A percentile compares a stretch with the other conserved stretches of the same genome.
Conservation (phyloP, 75 land plant genomes). For the Picea glauca region DNA sequence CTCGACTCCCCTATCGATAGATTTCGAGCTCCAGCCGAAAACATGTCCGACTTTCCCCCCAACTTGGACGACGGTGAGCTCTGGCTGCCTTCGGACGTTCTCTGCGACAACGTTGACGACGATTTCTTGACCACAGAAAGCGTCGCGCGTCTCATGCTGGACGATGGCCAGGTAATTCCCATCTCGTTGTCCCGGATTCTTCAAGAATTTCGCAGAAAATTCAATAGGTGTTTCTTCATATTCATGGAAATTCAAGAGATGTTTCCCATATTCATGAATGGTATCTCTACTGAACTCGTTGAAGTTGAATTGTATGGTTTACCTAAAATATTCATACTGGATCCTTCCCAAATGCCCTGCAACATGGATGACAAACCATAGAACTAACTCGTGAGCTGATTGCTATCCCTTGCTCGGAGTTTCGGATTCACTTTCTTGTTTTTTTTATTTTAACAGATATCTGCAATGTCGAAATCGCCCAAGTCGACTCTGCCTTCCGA, state of each 20-base stretch:
- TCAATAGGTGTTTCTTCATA: too few relatives aligned
- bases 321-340: too few relatives aligned
- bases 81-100: slow-evolving; percentile 32
- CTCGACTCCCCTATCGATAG: not conserved
- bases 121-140: not conserved
- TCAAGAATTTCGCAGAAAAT: too few relatives aligned
- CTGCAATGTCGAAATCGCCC: not conserved
- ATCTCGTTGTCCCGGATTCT: too few relatives aligned
- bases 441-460: not conserved
- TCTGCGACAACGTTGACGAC: slow-evolving; percentile 6
- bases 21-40: not conserved
- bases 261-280: not conserved
- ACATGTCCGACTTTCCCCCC: slow-evolving; percentile 26
- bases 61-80: slow-evolving; percentile 32
- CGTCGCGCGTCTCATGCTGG: not conserved
- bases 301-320: too few relatives aligned
- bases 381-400: too few relatives aligned
- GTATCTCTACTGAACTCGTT: too few relatives aligned
- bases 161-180: not conserved
- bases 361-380: too few relatives aligned
- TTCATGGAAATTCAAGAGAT: not conserved
- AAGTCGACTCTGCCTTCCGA: not conserved
- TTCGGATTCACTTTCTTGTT: too few relatives aligned
- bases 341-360: too few relatives aligned
- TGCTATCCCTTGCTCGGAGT: too few relatives aligned